Base-by-base conservation (phyloP, 495 filamentous ascomycete genomes). In the Hypoxylon cercidicola region DNA sequence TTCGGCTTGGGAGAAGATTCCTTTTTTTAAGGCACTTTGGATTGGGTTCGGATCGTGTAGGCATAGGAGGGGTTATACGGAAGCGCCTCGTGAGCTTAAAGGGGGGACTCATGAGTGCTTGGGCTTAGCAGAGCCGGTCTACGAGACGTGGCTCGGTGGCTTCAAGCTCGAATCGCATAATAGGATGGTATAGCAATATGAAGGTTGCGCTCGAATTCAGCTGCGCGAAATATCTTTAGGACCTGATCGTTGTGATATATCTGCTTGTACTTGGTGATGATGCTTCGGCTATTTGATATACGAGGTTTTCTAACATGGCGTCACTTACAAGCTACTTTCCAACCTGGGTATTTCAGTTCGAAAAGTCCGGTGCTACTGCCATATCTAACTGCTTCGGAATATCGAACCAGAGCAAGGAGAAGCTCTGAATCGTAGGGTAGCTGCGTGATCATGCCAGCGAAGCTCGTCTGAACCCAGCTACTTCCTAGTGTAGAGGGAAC, bases 101-200 rank as follows among this genome's bases (percentile, higher is more conserved):
- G 41, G 35, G 30, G 50, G 50, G 16, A 34, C 19, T 55, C 21
- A 35, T 15, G 64, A 35, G 41, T 41, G 54, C 44, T 49, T 9
- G 55, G 32, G 53, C 40, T 53, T 47, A 55, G 50, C 37, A 30
- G 40, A 49, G 25, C 3, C 5, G 10, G 21, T 59, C 50, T 48
- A 60, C 37, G 65, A 51, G 59, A 55, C 30, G 44, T 18, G 23
- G 43, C 59, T 49, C 41, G 58, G 48, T 46, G 32, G 21, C 55
- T 3, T 59, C 20, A 60, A 50, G 32, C 45, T 60, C 55, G 23
- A 60, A 51, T 51, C 55, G 60, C 25, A 59, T 68, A 68, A 68
- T 68, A 62, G 44, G 64, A 62, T 60, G 64, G 47, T 59, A n/a
- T 63, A 63, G 19, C 54, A 68, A 60, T 55, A 68, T 55, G n/a